A percentile compares a stretch with the other conserved stretches of the same genome.
Conservation (phyloP, 352 stramenopile species). For the Globisporangium orthogonon region DNA sequence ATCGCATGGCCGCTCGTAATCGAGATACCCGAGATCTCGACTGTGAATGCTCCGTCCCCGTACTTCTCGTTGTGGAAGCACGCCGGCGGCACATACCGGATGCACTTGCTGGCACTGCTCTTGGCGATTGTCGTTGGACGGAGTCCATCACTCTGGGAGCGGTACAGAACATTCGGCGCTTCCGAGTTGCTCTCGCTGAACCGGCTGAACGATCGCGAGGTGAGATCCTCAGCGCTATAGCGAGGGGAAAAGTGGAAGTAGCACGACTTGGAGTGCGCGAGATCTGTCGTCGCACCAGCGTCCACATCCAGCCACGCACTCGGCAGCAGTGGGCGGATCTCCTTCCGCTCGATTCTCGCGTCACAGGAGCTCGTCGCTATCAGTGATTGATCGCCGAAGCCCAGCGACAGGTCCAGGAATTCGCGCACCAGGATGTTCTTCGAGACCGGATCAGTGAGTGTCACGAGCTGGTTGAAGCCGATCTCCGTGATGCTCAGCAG, state of each 20-base stretch:
- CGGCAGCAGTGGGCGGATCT: constrained; percentile 36
- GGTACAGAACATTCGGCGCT: constrained; percentile 7
- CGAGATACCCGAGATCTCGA: constrained; percentile 56
- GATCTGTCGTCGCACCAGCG: constrained; percentile 6
- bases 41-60: constrained; percentile 55
- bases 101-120: constrained; percentile 30
- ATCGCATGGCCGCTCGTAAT: constrained; percentile 37
- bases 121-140: constrained; percentile 7
- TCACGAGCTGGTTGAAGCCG: constrained; percentile 59
- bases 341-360: constrained; percentile 53
- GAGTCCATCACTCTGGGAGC: constrained; percentile 14
- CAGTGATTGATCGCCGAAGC: constrained; percentile 41
- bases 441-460: constrained; percentile 44
- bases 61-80: constrained; percentile 40
- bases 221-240: constrained; percentile 9
- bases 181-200: constrained; percentile 23
- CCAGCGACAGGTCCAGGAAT: constrained; percentile 56
- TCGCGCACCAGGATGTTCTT: constrained; percentile 63
- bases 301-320: constrained; percentile 58
- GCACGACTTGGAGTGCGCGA: constrained; percentile 26
- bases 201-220: constrained; percentile 19
- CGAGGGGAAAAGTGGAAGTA: constrained; percentile 21
- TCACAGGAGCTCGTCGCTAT: constrained; percentile 70
- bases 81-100: constrained; percentile 45
- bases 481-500: constrained; percentile 61